Percentiles rank a stretch among this genome's conserved stretches.
These are phyloP conservation scores for Lyophyllum semitale DNA, from an alignment of 768 basidiomycete genomes.

Conservation along the genomic window DNA sequence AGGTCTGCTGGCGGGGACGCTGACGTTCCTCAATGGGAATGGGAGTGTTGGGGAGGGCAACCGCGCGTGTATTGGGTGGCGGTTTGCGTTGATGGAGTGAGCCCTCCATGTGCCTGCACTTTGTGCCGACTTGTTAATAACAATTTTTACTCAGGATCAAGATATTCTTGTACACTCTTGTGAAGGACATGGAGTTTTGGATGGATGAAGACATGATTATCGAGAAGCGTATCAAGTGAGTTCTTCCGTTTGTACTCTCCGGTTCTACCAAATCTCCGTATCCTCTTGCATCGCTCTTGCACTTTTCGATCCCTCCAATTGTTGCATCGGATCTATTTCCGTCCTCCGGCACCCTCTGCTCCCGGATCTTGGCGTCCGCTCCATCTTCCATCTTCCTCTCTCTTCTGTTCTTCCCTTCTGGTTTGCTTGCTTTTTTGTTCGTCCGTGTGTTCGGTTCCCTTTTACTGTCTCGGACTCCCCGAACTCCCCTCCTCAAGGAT, in stretches of 20 bases:
- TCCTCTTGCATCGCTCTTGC: neutral
- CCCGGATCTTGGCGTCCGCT: neutral
- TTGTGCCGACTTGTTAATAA: no score
- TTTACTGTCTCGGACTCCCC: no score
- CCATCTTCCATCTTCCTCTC: conserved; percentile 3
- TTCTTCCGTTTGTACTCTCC: conserved; percentile 10
- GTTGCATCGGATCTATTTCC: neutral
- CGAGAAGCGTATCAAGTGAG: conserved; percentile 68
- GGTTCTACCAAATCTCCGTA: neutral
- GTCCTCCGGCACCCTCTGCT: neutral
- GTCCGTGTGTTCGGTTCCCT: neutral
- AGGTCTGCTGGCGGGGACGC: conserved; percentile 53
- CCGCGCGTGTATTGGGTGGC: conserved; percentile 63
- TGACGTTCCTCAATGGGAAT: conserved; percentile 61
- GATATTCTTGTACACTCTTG: conserved; percentile 57
- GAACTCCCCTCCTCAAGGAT: no score
- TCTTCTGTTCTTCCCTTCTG: neutral
- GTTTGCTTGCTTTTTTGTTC: neutral
- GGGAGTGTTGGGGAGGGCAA: conserved; percentile 50
- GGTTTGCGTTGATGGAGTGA: conserved; percentile 62
- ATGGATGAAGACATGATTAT: conserved; percentile 53
- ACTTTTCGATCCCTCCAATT: neutral
- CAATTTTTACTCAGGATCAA: conserved; percentile 55
- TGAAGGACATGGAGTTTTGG: conserved; percentile 58
- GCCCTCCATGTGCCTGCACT: no score